Conservation (phyloP, 1,284 basidiomycete species). For the Moesziomyces sp. region DNA sequence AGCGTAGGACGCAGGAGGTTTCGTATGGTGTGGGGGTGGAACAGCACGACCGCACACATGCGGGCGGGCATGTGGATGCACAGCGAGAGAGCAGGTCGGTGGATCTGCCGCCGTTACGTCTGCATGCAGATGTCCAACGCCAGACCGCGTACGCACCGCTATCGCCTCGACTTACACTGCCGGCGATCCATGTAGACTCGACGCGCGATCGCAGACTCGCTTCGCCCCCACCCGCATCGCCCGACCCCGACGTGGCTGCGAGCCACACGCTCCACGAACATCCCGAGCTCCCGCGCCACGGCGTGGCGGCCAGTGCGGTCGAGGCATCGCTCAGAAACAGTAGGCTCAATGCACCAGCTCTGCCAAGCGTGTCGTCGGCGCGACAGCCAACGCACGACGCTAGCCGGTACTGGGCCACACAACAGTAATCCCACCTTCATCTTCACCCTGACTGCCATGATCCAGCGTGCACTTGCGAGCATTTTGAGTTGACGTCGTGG, state of each 20-base stretch:
- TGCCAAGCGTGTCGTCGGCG: conserved; percentile 1
- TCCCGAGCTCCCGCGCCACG: neutral
- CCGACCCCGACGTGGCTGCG: neutral
- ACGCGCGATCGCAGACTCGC: neutral
- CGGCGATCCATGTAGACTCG: conserved; percentile 3
- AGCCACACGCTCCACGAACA: neutral
- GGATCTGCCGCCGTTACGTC: conserved; percentile 24
- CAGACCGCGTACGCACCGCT: conserved; percentile 1
- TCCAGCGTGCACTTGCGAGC: no score
- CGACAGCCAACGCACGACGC: conserved; percentile 6
- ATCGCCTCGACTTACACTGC: neutral
- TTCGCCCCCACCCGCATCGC: neutral
- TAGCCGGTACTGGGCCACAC: conserved; percentile 6
- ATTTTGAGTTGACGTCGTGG: no score
- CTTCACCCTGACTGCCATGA: no score
- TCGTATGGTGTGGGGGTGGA: neutral
- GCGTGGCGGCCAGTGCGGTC: neutral
- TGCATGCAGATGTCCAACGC: conserved; percentile 3
- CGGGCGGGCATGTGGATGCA: neutral
- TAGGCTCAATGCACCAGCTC: neutral
- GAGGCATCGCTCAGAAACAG: neutral
- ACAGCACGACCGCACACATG: conserved; percentile 2
- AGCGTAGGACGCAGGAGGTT: conserved; percentile 5
- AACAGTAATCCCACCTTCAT: conserved; percentile 1
- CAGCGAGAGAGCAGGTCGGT: conserved; percentile 2